A percentile compares a stretch with the other conserved stretches of the same genome.
Conservation (phyloP, 257 asterid genomes). For the Nicotiana knightiana region DNA sequence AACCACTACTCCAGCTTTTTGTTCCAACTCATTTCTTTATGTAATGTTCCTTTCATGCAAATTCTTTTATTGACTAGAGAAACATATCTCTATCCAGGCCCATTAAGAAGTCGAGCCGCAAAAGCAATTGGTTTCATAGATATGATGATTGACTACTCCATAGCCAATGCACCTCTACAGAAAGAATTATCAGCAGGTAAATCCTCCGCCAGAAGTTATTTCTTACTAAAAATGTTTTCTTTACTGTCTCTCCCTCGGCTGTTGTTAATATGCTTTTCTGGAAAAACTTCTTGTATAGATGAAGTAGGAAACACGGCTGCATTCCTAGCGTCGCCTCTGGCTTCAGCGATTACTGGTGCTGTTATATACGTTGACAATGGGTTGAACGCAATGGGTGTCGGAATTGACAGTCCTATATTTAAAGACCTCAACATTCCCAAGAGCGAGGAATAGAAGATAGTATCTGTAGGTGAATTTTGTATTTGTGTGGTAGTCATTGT, state of each 20-base stretch:
- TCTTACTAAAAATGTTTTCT: background rate
- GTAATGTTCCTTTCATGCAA: background rate
- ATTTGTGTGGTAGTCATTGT: background rate
- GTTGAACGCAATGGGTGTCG: constrained; percentile 85
- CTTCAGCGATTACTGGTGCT: constrained; percentile 84
- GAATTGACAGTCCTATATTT: constrained; percentile 72
- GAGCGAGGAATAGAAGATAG: constrained; percentile 9
- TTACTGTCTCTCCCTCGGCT: background rate
- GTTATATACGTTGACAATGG: constrained; percentile 85
- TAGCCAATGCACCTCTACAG: constrained; percentile 75
- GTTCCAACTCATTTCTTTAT: background rate
- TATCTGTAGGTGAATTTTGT: constrained; percentile 5
- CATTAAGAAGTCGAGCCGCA: constrained; percentile 84
- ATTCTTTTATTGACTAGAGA: background rate
- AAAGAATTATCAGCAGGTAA: constrained; percentile 76
- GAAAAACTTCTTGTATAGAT: constrained; percentile 38
- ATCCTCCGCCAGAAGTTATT: background rate
- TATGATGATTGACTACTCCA: constrained; percentile 88
- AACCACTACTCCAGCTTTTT: background rate
- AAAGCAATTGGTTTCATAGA: constrained; percentile 90
- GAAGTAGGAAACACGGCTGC: constrained; percentile 87
- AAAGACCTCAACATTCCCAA: constrained; percentile 65
- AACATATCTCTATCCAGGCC: constrained; percentile 38
- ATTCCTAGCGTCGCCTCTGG: constrained; percentile 72
- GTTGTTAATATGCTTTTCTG: background rate